These are phyloP conservation scores for Fusarium pseudoanthophilum DNA, from an alignment of 2,329 filamentous ascomycete species.

Conservation along the genomic window DNA sequence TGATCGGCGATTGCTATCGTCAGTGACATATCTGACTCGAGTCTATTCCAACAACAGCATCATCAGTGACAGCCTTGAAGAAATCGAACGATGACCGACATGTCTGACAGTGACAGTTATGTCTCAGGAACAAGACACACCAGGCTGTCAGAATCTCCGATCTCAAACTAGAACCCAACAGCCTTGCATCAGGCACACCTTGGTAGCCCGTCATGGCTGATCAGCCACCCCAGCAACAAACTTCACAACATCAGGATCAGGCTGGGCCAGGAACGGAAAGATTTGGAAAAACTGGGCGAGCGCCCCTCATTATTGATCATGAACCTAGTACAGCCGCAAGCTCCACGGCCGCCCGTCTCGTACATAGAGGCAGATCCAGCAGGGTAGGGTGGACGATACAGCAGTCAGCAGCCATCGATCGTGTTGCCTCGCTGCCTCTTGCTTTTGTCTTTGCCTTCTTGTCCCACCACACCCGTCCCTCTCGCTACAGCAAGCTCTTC, in stretches of 20 bases:
- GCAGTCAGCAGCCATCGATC: conserved; percentile 32
- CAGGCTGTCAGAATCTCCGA: conserved; percentile 4
- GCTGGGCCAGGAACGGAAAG: conserved; percentile 18
- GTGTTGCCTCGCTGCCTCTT: conserved; percentile 23
- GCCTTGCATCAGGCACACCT: conserved; percentile 21
- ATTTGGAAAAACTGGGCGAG: conserved; percentile 39
- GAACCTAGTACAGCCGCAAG: conserved; percentile 36
- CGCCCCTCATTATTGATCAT: conserved; percentile 41
- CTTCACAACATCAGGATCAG: conserved; percentile 4
- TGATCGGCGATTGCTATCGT: conserved; percentile 19
- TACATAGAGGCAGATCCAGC: conserved; percentile 31
- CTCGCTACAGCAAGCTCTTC: conserved; percentile 45
- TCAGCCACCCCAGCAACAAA: conserved; percentile 14
- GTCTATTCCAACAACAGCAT: conserved; percentile 8
- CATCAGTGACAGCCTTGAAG: background rate
- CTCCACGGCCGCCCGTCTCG: conserved; percentile 22
- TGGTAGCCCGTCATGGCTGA: conserved; percentile 11
- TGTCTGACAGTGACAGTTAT: conserved; percentile 10
- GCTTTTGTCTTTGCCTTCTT: conserved; percentile 7
- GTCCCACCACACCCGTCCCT: conserved; percentile 32
- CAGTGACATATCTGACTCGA: conserved; percentile 6
- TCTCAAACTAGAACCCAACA: conserved; percentile 13
- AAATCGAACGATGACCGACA: background rate
- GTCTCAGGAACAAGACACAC: conserved; percentile 18
- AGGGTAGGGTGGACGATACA: conserved; percentile 34